Evolutionary conservation across 768 basidiomycete genomes (phyloP).

Genomic region (Artomyces pyxidatus): DNA sequence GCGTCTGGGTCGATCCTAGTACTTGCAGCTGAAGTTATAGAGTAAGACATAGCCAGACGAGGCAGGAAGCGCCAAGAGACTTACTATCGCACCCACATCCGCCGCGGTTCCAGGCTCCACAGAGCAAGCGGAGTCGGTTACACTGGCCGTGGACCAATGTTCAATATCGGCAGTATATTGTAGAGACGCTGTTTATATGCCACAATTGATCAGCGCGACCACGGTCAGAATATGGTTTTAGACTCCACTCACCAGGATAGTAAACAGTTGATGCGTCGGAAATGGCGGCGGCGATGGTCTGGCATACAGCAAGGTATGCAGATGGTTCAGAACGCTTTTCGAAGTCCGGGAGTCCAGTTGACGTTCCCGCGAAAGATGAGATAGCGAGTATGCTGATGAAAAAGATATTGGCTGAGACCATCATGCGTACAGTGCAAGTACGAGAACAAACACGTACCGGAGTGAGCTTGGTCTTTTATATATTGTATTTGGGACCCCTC

Average conservation of each 20-base stretch:
- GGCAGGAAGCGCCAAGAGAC: not conserved
- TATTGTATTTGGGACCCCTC: no score
- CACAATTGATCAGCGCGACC: not conserved
- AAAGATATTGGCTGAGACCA: no score
- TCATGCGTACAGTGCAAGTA: no score
- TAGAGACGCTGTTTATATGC: not conserved
- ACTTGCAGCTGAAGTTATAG: not conserved
- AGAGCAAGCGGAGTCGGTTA: conserved; percentile 3
- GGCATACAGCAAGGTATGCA: not conserved
- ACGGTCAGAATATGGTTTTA: no score
- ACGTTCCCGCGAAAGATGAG: no score
- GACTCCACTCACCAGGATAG: not conserved
- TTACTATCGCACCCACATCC: conserved; percentile 10
- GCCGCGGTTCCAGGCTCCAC: conserved; percentile 10
- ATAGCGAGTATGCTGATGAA: no score
- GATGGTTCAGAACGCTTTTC: no score
- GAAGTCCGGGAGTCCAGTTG: no score
- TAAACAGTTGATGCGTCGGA: not conserved
- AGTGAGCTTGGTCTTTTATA: no score
- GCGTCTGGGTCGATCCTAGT: not conserved
- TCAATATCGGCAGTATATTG: conserved; percentile 1
- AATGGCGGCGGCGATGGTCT: not conserved
- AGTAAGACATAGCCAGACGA: no score
- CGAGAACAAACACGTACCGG: no score
- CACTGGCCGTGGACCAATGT: conserved; percentile 7